phyloP scores from a whole-genome alignment of 352 stramenopile genomes.

The Phytopythium oedochilum region DNA sequence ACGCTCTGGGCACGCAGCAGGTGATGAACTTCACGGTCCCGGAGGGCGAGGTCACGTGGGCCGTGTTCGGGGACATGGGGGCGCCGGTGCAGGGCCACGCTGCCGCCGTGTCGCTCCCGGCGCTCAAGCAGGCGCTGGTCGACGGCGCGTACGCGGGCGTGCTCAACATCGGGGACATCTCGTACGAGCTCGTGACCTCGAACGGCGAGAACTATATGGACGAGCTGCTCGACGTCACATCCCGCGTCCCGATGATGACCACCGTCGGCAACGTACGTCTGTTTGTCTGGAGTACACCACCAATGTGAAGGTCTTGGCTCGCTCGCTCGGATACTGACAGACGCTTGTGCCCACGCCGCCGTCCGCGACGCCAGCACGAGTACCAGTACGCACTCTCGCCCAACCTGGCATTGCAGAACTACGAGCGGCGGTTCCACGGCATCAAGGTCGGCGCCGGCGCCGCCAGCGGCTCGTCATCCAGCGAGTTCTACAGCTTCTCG shows the following conservation, averaged over 20 bases:
- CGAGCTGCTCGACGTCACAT: conserved; percentile 49
- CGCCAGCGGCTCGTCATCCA: conserved; percentile 55
- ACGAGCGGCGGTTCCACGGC: conserved; percentile 56
- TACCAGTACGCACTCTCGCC: conserved; percentile 54
- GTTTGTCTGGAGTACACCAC: too few relatives aligned
- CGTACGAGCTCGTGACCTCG: conserved; percentile 55
- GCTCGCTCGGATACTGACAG: too few relatives aligned
- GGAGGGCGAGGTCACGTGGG: conserved; percentile 48
- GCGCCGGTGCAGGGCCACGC: conserved; percentile 47
- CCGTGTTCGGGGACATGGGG: conserved; percentile 70
- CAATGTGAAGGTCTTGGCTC: too few relatives aligned
- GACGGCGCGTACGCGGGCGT: conserved; percentile 41
- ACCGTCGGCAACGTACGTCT: conserved; percentile 73
- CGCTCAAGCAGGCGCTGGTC: conserved; percentile 47
- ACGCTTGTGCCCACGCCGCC: too few relatives aligned
- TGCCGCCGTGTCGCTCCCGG: conserved; percentile 52
- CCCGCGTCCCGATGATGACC: conserved; percentile 60
- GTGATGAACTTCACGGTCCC: conserved; percentile 50
- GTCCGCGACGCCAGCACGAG: conserved; percentile 40
- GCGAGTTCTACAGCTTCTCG: conserved; percentile 77
- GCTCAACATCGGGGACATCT: conserved; percentile 70
- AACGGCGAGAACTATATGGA: conserved; percentile 77
- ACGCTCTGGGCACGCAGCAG: conserved; percentile 2
- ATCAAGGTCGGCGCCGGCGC: conserved; percentile 44
- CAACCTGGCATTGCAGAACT: conserved; percentile 65